phyloP scores from a whole-genome alignment of 345 rosid species.

The sweet orange (Citrus sinensis) region DNA sequence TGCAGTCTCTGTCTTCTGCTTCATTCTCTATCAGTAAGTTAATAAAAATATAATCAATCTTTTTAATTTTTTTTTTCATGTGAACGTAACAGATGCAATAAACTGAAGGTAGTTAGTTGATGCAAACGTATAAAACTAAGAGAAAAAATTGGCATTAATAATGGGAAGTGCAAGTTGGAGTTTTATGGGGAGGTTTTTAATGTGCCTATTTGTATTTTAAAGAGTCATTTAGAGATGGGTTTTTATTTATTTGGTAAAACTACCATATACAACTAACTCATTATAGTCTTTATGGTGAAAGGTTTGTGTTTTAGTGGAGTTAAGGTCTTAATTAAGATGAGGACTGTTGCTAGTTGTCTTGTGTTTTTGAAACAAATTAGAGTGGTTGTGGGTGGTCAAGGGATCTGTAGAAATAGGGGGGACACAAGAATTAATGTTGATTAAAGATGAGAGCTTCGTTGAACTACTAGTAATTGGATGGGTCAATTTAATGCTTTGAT shows the following conservation, averaged over 20 bases:
- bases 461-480: constrained; percentile 6
- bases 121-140: constrained; percentile 3
- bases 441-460: constrained; percentile 9
- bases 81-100: neutral
- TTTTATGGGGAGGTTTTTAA: constrained; percentile 15
- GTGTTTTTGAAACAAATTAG: neutral
- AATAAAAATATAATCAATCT: neutral
- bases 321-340: constrained; percentile 9
- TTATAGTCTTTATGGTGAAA: constrained; percentile 17
- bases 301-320: constrained; percentile 17
- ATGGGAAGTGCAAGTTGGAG: constrained; percentile 7
- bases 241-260: constrained; percentile 17
- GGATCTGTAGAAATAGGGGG: constrained; percentile 15
- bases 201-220: neutral
- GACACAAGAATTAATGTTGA: constrained; percentile 13
- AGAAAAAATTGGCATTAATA: constrained; percentile 7
- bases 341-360: neutral
- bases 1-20: constrained; percentile 21
- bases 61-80: neutral
- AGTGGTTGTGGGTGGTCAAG: constrained; percentile 22
- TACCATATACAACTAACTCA: constrained; percentile 10
- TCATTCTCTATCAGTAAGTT: constrained; percentile 29
- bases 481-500: constrained; percentile 10
- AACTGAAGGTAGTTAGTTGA: constrained; percentile 18
- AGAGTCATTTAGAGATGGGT: constrained; percentile 3